Percentiles rank a stretch among this genome's conserved stretches.
phyloP scores from a whole-genome alignment of 2,329 filamentous ascomycete species.

The Paraconiothyrium sp. region DNA sequence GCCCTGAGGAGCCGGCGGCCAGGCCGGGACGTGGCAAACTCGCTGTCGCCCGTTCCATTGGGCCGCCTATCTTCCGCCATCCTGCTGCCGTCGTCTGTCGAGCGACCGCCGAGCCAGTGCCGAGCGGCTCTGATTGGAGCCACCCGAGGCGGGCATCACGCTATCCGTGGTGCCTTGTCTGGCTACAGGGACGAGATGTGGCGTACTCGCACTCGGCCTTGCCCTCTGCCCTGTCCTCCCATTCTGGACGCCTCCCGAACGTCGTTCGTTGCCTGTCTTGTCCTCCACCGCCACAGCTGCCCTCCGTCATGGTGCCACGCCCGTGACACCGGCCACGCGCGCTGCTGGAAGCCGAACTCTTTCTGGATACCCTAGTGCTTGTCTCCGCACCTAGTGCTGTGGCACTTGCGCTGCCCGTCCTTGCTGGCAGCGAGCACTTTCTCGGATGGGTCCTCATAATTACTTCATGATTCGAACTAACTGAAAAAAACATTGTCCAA shows the following conservation, averaged over 20 bases:
- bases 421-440: slow-evolving; percentile 5
- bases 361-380: neutral
- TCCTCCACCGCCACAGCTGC: slow-evolving; percentile 19
- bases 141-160: neutral
- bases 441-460: slow-evolving; percentile 12
- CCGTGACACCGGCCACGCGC: slow-evolving; percentile 36
- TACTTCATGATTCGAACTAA: slow-evolving; percentile 26
- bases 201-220: too few relatives aligned
- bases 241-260: slow-evolving; percentile 5
- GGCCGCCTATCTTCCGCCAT: slow-evolving; percentile 6
- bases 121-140: neutral
- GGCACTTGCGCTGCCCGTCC: slow-evolving; percentile 1
- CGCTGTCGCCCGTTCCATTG: slow-evolving; percentile 21
- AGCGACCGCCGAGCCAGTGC: slow-evolving; percentile 3
- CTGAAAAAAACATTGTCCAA: slow-evolving; percentile 8
- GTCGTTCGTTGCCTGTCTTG: slow-evolving; percentile 24
- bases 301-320: slow-evolving; percentile 25
- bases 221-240: too few relatives aligned
- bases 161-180: slow-evolving; percentile 6
- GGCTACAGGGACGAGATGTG: too few relatives aligned
- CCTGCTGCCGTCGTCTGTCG: neutral
- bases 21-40: slow-evolving; percentile 38
- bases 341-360: slow-evolving; percentile 18
- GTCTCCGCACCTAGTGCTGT: slow-evolving; percentile 9
- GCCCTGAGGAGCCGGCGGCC: slow-evolving; percentile 26